phyloP scores from a whole-genome alignment of 106 monocot genomes.

The Platanthera zijinensis region DNA sequence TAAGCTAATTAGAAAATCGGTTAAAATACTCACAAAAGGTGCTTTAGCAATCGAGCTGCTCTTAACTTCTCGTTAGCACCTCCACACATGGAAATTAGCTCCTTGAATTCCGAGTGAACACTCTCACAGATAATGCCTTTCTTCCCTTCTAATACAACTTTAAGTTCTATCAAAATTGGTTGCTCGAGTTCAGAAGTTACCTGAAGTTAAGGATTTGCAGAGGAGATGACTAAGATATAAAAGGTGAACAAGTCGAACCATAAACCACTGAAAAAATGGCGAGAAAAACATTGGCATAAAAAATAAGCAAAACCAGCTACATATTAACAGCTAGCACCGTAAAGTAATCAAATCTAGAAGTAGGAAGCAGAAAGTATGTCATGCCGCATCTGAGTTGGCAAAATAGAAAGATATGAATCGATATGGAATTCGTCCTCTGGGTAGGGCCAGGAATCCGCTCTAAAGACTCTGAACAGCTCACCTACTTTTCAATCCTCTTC shows the following conservation, averaged over 20 bases:
- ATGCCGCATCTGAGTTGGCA: too few species aligned
- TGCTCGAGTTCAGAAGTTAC: constrained; percentile 58
- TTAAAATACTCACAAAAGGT: constrained; percentile 48
- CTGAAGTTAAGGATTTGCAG: constrained; percentile 18
- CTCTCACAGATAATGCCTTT: constrained; percentile 68
- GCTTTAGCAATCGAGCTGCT: constrained; percentile 44
- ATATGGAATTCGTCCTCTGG: too few species aligned
- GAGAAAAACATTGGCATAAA: background rate
- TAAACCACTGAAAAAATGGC: background rate
- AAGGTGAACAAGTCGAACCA: background rate
- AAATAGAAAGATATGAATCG: too few species aligned
- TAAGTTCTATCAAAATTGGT: constrained; percentile 65
- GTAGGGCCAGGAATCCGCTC: too few species aligned
- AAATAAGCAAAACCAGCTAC: background rate
- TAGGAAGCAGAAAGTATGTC: too few species aligned
- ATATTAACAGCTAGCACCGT: background rate
- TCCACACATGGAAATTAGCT: constrained; percentile 70
- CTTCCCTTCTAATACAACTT: constrained; percentile 36
- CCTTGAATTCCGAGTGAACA: constrained; percentile 60
- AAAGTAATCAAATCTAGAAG: too few species aligned
- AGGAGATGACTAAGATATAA: background rate
- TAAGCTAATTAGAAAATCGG: background rate
- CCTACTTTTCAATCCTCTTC: too few species aligned
- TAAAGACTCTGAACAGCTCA: too few species aligned
- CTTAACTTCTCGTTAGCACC: constrained; percentile 67